phyloP scores from a whole-genome alignment of 2,329 filamentous ascomycete genomes.

The Beauveria sp. region DNA sequence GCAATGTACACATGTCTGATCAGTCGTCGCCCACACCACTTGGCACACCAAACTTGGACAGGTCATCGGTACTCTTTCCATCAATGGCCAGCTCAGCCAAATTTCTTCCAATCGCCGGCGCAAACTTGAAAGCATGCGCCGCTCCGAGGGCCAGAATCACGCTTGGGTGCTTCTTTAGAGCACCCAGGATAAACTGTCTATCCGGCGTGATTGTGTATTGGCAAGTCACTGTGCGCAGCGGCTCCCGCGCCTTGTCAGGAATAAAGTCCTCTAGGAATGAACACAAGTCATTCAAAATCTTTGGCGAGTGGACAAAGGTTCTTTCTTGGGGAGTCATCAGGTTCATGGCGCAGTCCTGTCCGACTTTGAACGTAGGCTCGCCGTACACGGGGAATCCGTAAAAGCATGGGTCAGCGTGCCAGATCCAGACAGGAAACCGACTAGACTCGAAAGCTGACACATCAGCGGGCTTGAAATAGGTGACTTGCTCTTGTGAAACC shows the following conservation, averaged over 20 bases:
- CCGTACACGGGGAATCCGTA: conserved; percentile 15
- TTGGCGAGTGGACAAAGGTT: conserved; percentile 11
- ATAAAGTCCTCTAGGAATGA: neutral
- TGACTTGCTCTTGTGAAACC: conserved; percentile 12
- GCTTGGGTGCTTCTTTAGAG: conserved; percentile 13
- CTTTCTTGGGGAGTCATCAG: conserved; percentile 11
- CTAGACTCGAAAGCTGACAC: neutral
- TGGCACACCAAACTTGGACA: conserved; percentile 14
- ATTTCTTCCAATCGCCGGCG: conserved; percentile 19
- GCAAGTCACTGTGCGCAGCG: conserved; percentile 19
- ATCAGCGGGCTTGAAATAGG: conserved; percentile 13
- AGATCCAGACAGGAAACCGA: conserved; percentile 14
- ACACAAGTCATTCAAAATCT: neutral
- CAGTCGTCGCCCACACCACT: neutral
- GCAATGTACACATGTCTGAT: too few relatives aligned
- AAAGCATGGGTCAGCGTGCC: conserved; percentile 10
- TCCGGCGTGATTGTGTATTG: conserved; percentile 20
- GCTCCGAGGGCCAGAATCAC: conserved; percentile 17
- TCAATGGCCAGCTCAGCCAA: conserved; percentile 20
- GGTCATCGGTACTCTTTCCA: conserved; percentile 15
- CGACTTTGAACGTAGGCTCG: conserved; percentile 14
- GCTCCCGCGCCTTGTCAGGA: conserved; percentile 1
- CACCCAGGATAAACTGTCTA: conserved; percentile 18
- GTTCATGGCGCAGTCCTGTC: conserved; percentile 11
- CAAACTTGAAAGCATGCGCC: conserved; percentile 20